Evolutionary conservation across 1,284 basidiomycete genomes (phyloP).

Genomic region (Albatrellus sp.): DNA sequence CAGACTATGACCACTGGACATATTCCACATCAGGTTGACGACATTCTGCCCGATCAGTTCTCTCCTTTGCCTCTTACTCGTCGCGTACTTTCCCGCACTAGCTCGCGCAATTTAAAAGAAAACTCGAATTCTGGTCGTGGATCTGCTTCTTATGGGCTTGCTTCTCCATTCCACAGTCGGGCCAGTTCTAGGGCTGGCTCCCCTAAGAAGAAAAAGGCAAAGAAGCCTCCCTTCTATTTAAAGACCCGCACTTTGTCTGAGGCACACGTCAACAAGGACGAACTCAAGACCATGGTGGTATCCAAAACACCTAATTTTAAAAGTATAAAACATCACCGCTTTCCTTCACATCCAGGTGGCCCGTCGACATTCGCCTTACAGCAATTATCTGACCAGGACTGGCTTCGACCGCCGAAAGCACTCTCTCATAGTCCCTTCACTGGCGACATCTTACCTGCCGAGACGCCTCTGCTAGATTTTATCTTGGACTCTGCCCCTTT

Average conservation of each 20-base stretch:
- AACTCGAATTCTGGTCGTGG: slow-evolving; percentile 16
- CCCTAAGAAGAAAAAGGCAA: slow-evolving; percentile 18
- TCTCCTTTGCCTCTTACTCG: slow-evolving; percentile 31
- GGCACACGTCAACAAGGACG: slow-evolving; percentile 2
- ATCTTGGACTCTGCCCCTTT: slow-evolving; percentile 15
- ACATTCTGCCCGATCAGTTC: slow-evolving; percentile 18
- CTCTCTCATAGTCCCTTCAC: slow-evolving; percentile 13
- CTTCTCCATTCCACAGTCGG: slow-evolving; percentile 27
- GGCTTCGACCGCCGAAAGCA: slow-evolving; percentile 19
- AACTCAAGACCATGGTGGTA: slow-evolving; percentile 15
- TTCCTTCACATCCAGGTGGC: neutral
- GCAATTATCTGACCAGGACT: slow-evolving; percentile 14
- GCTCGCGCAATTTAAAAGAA: slow-evolving; percentile 35
- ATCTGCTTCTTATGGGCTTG: slow-evolving; percentile 13
- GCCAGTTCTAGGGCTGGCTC: slow-evolving; percentile 30
- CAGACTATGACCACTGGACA: slow-evolving; percentile 12
- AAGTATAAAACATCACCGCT: slow-evolving; percentile 15
- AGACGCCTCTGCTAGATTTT: slow-evolving; percentile 11
- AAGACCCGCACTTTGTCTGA: slow-evolving; percentile 23
- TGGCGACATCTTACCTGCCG: slow-evolving; percentile 12
- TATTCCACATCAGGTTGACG: slow-evolving; percentile 9
- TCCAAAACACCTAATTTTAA: slow-evolving; percentile 14
- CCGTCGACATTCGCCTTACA: slow-evolving; percentile 11
- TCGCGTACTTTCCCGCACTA: slow-evolving; percentile 30
- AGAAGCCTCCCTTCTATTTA: slow-evolving; percentile 12